A percentile compares a stretch with the other conserved stretches of the same genome.
These are phyloP conservation scores for Lupinus albus DNA, from an alignment of 306 rosid species.

Conservation along the genomic window DNA sequence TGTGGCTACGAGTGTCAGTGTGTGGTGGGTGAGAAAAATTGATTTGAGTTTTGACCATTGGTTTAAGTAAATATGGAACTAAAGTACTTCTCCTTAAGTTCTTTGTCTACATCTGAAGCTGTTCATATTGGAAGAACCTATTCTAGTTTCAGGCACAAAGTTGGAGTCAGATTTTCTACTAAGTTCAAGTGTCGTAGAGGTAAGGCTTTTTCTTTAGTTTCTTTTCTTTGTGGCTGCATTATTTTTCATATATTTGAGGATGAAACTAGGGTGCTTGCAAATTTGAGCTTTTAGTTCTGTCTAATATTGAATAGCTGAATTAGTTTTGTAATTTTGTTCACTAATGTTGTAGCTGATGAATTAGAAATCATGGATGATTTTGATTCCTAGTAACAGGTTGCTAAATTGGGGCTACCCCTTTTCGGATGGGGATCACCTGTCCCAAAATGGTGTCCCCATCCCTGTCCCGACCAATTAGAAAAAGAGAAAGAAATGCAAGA, in stretches of 20 bases:
- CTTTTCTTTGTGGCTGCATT: neutral
- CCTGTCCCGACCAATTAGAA: too few relatives aligned
- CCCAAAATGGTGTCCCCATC: too few relatives aligned
- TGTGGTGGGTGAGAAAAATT: slow-evolving; percentile 33
- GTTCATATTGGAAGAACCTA: slow-evolving; percentile 41
- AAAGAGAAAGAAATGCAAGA: too few relatives aligned
- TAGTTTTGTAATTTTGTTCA: neutral
- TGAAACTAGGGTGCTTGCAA: slow-evolving; percentile 5
- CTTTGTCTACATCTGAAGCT: slow-evolving; percentile 55
- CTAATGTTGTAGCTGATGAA: neutral
- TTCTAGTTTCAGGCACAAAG: slow-evolving; percentile 43
- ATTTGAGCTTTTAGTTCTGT: slow-evolving; percentile 13
- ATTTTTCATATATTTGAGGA: neutral
- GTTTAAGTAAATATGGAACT: slow-evolving; percentile 61
- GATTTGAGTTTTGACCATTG: slow-evolving; percentile 30
- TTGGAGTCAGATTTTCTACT: slow-evolving; percentile 48
- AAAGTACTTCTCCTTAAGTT: slow-evolving; percentile 51
- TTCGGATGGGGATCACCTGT: too few relatives aligned
- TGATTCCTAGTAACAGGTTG: slow-evolving; percentile 3
- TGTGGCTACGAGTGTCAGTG: slow-evolving; percentile 35
- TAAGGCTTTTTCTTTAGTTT: neutral
- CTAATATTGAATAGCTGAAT: neutral
- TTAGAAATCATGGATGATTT: slow-evolving; percentile 4
- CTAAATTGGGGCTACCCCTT: neutral
- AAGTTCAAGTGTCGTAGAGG: slow-evolving; percentile 61